Evolutionary conservation across 495 filamentous ascomycete species (phyloP).

Genomic region (Lindgomyces ingoldianus): DNA sequence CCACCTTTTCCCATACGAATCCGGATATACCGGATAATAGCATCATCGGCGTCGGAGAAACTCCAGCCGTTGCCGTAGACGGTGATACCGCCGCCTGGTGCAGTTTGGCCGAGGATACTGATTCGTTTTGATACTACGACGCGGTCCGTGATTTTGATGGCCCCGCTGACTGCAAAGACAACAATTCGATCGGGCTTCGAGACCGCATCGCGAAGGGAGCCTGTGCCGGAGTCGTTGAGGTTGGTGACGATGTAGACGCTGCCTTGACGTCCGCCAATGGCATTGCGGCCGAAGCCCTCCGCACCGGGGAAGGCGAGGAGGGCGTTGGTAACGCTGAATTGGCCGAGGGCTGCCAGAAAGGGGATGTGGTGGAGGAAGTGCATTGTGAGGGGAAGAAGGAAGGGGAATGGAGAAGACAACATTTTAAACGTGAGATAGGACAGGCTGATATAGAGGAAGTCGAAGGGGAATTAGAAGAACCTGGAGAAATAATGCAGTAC

Average conservation of each 20-base stretch:
- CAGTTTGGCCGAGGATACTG: constrained; percentile 31
- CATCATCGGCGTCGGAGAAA: constrained; percentile 17
- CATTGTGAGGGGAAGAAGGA: not conserved
- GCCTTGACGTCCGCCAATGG: constrained; percentile 28
- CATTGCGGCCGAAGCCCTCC: constrained; percentile 32
- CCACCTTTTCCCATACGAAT: constrained; percentile 29
- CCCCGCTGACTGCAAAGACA: constrained; percentile 26
- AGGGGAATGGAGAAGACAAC: not conserved
- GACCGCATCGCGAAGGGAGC: constrained; percentile 30
- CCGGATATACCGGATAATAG: constrained; percentile 21
- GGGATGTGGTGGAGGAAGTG: too few relatives aligned
- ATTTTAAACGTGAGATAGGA: not conserved
- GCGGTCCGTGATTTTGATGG: constrained; percentile 21
- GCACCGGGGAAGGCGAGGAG: constrained; percentile 33
- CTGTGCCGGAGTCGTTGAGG: constrained; percentile 29
- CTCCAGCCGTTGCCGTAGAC: constrained; percentile 29
- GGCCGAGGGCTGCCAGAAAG: too few relatives aligned
- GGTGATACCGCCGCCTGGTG: constrained; percentile 28
- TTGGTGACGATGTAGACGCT: constrained; percentile 31
- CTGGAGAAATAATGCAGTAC: too few relatives aligned
- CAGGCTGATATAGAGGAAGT: not conserved
- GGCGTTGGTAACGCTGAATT: not conserved
- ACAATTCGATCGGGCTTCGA: constrained; percentile 29
- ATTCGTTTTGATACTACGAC: constrained; percentile 22
- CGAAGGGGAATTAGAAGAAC: not conserved